Evolutionary conservation across 2,329 filamentous ascomycete genomes (phyloP), one percentile per base, ranked within the genome.

Genomic region (Ampelomyces quisqualis): DNA sequence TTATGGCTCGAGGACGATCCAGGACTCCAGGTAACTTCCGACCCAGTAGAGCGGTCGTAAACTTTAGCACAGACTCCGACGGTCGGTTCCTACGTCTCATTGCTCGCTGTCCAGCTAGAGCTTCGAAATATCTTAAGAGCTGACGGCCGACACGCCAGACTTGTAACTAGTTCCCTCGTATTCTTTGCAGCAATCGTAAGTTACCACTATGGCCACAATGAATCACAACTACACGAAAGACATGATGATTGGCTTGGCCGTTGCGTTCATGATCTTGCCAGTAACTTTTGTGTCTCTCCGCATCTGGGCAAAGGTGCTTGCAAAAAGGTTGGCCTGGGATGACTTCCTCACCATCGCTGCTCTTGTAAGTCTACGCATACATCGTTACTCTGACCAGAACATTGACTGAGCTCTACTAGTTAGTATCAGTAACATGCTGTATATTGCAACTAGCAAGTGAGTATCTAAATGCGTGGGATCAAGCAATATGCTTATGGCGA

Each of bases 281-380:
- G 22, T 38, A 3, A 11, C 49, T 15, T 53, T 58, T 24, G 44
- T 59, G 10, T 38, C 45, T 21, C 43, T 60, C 6, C 54, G 57
- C 2, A 14, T 55, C 8, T 59, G 55, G 55, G 55, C 54, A 7
- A 60, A 60, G 24, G 22, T 43, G 7, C 24, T 52, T 21, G 28
- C 44, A 0, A 56, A 57, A 40, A 45, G 55, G 9, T 18, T 60
- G 21, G 51, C 35, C 19, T 52, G 42, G 49, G 55, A 60, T 26
- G 55, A 60, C 5, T 52, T 53, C 17, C 38, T 60, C n/a, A 44
- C 52, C 2, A 23, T 56, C 5, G 49, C 35, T n/a, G 57, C 55
- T 13, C 40, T 58, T 18, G 55, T 60, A 34, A 47, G 51, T 34
- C 6, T 10, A 19, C 22, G 14, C 30, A 13, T 2, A 18, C 5